Evolutionary conservation across 1,284 basidiomycete genomes (phyloP).

Genomic region (Pholiota adiposa): DNA sequence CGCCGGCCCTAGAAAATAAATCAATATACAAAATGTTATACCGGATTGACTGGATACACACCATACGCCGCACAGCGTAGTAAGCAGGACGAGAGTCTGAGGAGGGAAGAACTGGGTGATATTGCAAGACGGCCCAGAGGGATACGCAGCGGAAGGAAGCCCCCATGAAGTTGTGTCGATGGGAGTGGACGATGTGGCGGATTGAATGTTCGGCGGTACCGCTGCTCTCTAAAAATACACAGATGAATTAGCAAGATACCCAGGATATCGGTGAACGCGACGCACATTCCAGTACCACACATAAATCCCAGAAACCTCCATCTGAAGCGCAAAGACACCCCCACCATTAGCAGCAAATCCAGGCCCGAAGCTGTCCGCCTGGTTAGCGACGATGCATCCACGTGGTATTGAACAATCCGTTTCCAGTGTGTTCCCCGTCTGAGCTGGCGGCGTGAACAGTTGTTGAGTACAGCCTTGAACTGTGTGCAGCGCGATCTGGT

Average conservation of each 20-base stretch:
- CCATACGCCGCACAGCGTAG: slow-evolving; percentile 59
- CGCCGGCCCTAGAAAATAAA: slow-evolving; percentile 52
- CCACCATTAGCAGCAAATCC: slow-evolving; percentile 70
- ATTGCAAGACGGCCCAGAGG: slow-evolving; percentile 41
- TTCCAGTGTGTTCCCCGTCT: slow-evolving; percentile 38
- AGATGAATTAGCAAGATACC: background rate
- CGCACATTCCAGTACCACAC: slow-evolving; percentile 82
- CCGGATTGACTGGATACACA: slow-evolving; percentile 22
- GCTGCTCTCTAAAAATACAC: slow-evolving; percentile 37
- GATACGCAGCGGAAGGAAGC: slow-evolving; percentile 38
- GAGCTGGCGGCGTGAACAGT: slow-evolving; percentile 13
- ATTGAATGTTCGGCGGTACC: slow-evolving; percentile 40
- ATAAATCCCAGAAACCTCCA: slow-evolving; percentile 54
- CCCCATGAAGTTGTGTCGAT: slow-evolving; percentile 52
- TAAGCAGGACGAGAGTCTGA: slow-evolving; percentile 56
- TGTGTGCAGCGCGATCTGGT: slow-evolving; percentile 69
- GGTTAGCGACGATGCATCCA: slow-evolving; percentile 70
- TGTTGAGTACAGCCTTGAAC: slow-evolving; percentile 42
- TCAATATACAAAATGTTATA: background rate
- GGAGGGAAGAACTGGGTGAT: slow-evolving; percentile 56
- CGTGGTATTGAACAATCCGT: slow-evolving; percentile 53
- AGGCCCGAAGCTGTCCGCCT: slow-evolving; percentile 59
- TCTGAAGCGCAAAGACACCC: slow-evolving; percentile 75
- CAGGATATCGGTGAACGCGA: slow-evolving; percentile 13
- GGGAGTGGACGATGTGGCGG: slow-evolving; percentile 35